Evolutionary conservation across 78 protist genomes (phyloP), one percentile per base, ranked within the genome.

Genomic region (Cavenderia fasciculata): DNA sequence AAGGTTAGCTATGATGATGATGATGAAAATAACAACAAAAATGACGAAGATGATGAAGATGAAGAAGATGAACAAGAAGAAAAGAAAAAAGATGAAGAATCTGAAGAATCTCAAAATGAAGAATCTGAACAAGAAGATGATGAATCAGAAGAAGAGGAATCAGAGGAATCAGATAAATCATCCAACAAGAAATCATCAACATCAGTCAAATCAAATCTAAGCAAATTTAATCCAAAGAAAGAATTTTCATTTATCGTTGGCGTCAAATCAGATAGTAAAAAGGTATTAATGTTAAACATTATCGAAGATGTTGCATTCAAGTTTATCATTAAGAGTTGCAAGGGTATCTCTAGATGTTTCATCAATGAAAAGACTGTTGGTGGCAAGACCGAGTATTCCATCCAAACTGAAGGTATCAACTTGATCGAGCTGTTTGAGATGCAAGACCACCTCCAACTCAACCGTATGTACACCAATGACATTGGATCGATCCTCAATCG

Each of bases 401-500:
- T 82, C 31, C 90, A 82, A 56, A 66, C 90, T 0, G 90, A 82
- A 69, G 99, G 99, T 47, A 90, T 96, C 62, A 97, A 97, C 78
- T 46, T 97, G 16, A 23, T 2, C 0, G 97, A 77, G 1, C 8
- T 92, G 34, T 47, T 73, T 57, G 7, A 68, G 38, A 25, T 74
- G 11, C 51, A 27, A 25, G 78, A 63, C 4, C 19, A 44, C 7
- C 18, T 92, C 38, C 94, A 94, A 34, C 44, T 95, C 59, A 74
- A 73, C 63, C 44, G 72, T 47, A 4, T 96, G 27, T 31, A 47
- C 68, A 74, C 94, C 78, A 96, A 96, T 90, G 95, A 95, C 54
- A 59, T 97, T 51, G 0, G 23, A 27, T 27, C 34, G 0, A 70
- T 94, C 11, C 78, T 94, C 33, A 14, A 38, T 5, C 66, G 65